Evolutionary conservation across 2,329 filamentous ascomycete species (phyloP), one percentile per base, ranked within the genome.

Genomic region (Fusarium anguioides): DNA sequence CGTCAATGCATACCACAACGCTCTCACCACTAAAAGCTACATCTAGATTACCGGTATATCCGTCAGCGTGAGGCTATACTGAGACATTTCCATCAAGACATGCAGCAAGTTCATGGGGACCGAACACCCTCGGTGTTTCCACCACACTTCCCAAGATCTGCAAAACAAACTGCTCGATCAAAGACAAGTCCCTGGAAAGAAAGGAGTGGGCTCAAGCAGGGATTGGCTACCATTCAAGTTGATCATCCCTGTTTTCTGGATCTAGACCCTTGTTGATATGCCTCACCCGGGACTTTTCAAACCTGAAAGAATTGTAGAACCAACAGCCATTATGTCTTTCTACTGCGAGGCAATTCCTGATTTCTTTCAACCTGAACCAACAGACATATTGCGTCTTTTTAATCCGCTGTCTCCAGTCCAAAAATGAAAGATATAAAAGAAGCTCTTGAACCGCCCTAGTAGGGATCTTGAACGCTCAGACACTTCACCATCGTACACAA

Each of bases 391-490:
- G 39, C 23, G 66, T 63, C 20, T 26, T 49, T 69, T 63, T 36
- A 33, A n/a, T 9, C 24, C 11, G 12, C 15, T 8, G 31, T 33
- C 20, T 39, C 20, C 24, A 11, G 7, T 23, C 35, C 41, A 41
- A 10, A 29, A 41, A 14, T 2, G 36, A 23, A 64, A 36, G 36
- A 39, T 63, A 63, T 63, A 63, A 63, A 58, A 48, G 50, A 64
- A 50, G 29, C 41, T 6, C 23, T 10, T 20, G 21, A 58, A 50
- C 50, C 42, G 21, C 33, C 44, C 39, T 56, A 41, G 41, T 53
- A 61, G 41, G 63, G 41, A 44, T 57, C 42, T 42, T 35, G 23
- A 52, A 59, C 59, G 68, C 69, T 71, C 60, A 66, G 69, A 70
- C 68, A 10, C 8, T 7, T 31, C 29, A 45, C 45, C 40, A 47